Percentiles rank a stretch among this genome's conserved stretches.
Evolutionary conservation across 768 basidiomycete genomes (phyloP).

Genomic region (Podaxis sp.): DNA sequence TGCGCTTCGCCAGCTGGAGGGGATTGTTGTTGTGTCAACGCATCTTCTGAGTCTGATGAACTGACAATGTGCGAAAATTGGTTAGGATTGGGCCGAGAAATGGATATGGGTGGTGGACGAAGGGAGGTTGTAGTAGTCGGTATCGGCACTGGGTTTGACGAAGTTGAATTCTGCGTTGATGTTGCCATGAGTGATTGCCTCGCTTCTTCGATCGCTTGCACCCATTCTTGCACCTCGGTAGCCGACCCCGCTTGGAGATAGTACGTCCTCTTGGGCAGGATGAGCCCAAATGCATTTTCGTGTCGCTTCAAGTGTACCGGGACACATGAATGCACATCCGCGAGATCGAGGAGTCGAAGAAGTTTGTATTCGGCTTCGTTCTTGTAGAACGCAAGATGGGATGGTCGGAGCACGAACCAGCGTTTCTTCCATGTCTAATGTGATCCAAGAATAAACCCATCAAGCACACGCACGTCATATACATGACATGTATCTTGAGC

Average conservation of each 20-base stretch:
- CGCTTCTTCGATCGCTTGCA: conserved; percentile 75
- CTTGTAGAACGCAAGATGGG: conserved; percentile 96
- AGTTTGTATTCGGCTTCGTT: conserved; percentile 92
- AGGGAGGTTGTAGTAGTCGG: conserved; percentile 21
- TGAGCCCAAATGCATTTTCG: conserved; percentile 85
- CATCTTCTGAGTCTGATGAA: conserved; percentile 80
- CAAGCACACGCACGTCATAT: background rate
- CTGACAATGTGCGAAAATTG: conserved; percentile 50
- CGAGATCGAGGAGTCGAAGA: conserved; percentile 81
- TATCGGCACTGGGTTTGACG: conserved; percentile 46
- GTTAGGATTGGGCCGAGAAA: conserved; percentile 43
- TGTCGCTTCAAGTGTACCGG: conserved; percentile 88
- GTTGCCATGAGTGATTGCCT: conserved; percentile 62
- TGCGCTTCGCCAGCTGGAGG: background rate
- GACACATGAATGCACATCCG: conserved; percentile 88
- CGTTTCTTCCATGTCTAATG: conserved; percentile 97
- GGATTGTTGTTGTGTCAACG: conserved; percentile 16
- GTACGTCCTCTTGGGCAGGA: conserved; percentile 86
- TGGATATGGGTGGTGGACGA: conserved; percentile 36
- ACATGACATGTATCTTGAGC: background rate
- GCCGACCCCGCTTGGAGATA: conserved; percentile 80
- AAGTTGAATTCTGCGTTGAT: conserved; percentile 55
- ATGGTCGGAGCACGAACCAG: conserved; percentile 94
- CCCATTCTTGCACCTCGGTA: conserved; percentile 82
- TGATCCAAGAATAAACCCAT: background rate